A percentile compares a stretch with the other conserved stretches of the same genome.
phyloP scores from a whole-genome alignment of 192 early-diverging fungal genomes.

The Linnemannia exigua region DNA sequence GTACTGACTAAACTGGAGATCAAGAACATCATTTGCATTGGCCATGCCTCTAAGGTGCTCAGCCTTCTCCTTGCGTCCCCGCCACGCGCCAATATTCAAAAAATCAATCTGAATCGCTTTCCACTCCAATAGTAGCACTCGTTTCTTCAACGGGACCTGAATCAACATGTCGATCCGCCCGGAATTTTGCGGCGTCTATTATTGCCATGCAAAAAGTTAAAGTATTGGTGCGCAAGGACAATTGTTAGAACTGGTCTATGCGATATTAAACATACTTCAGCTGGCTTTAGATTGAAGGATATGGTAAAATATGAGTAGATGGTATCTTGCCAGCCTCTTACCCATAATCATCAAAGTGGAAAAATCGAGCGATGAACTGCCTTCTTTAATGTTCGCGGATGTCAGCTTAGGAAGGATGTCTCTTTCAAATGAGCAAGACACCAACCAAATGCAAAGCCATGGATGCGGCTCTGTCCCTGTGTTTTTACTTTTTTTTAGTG shows the following conservation, averaged over 20 bases:
- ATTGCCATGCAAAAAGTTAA: constrained; percentile 12
- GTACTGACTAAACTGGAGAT: constrained; percentile 24
- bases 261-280: too few relatives aligned
- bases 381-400: too few relatives aligned
- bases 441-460: too few relatives aligned
- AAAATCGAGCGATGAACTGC: too few relatives aligned
- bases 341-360: too few relatives aligned
- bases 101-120: constrained; percentile 43
- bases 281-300: too few relatives aligned
- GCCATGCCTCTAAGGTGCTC: constrained; percentile 17
- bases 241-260: constrained; percentile 9
- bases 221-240: constrained; percentile 6
- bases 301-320: too few relatives aligned
- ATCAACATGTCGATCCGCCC: constrained; percentile 34
- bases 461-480: too few relatives aligned
- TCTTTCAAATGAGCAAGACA: too few relatives aligned
- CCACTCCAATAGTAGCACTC: constrained; percentile 34
- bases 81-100: constrained; percentile 26
- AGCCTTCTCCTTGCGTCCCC: constrained; percentile 19
- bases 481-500: too few relatives aligned
- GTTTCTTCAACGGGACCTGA: constrained; percentile 21
- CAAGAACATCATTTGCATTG: constrained; percentile 16
- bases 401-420: too few relatives aligned
- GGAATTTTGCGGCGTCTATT: constrained; percentile 5
- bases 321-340: too few relatives aligned